Conservation (phyloP, 306 rosid species). For the Casuarina equisetifolia region DNA sequence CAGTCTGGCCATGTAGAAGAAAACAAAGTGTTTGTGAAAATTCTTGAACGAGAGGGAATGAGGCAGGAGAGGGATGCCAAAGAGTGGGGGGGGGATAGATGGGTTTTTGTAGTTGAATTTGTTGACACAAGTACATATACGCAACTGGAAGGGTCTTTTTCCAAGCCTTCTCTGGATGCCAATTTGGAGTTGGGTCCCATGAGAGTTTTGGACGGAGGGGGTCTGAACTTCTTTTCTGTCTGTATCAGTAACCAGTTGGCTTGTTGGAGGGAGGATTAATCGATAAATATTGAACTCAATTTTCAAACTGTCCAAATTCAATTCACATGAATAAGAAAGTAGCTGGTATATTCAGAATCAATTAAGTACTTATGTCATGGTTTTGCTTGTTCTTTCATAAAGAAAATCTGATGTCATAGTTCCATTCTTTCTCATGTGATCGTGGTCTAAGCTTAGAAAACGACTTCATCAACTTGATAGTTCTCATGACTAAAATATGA, state of each 20-base stretch:
- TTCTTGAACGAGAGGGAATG: slow-evolving; percentile 27
- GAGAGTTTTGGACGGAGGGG: slow-evolving; percentile 24
- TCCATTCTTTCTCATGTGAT: slow-evolving; percentile 57
- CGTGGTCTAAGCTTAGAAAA: slow-evolving; percentile 28
- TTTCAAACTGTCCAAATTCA: slow-evolving; percentile 45
- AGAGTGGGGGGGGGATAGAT: slow-evolving; percentile 26
- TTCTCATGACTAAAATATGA: neutral
- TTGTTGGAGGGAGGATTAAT: slow-evolving; percentile 32
- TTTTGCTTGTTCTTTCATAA: slow-evolving; percentile 19
- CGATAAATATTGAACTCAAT: slow-evolving; percentile 26
- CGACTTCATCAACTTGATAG: slow-evolving; percentile 16
- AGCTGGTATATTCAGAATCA: slow-evolving; percentile 16
- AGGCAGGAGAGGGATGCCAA: slow-evolving; percentile 17
- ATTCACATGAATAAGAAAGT: slow-evolving; percentile 46
- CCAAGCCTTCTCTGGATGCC: slow-evolving; percentile 46
- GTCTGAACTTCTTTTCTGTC: slow-evolving; percentile 24
- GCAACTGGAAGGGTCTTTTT: slow-evolving; percentile 28
- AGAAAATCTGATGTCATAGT: slow-evolving; percentile 36
- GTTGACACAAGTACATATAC: slow-evolving; percentile 5
- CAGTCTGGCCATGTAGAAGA: slow-evolving; percentile 76
- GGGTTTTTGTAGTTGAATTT: slow-evolving; percentile 62
- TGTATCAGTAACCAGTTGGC: slow-evolving; percentile 43
- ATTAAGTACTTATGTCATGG: slow-evolving; percentile 6
- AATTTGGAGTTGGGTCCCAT: slow-evolving; percentile 63
- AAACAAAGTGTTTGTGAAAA: slow-evolving; percentile 42